Conservation (phyloP, 495 filamentous ascomycete genomes). For the Hypoxylon cercidicola region DNA sequence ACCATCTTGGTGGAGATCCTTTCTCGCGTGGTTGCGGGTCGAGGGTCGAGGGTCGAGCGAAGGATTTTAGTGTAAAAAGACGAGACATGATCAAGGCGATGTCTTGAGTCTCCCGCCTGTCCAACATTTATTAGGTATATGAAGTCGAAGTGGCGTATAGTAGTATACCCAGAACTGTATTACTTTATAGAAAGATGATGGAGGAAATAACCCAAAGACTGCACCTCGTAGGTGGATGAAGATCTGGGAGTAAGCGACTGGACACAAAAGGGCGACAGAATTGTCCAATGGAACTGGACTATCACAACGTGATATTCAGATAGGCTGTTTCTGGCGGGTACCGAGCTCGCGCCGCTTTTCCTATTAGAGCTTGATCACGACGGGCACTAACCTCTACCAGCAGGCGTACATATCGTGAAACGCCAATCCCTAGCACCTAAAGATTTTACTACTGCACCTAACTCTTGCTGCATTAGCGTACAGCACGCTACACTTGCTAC, state of each 20-base stretch:
- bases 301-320: constrained; percentile 21
- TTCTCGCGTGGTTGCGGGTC: constrained; percentile 39
- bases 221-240: too few species aligned
- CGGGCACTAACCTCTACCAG: constrained; percentile 38
- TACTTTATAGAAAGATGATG: too few species aligned
- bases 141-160: not conserved
- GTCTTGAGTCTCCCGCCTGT: too few species aligned
- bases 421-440: constrained; percentile 21
- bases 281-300: constrained; percentile 33
- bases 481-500: constrained; percentile 2
- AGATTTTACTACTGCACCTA: constrained; percentile 6
- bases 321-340: constrained; percentile 15
- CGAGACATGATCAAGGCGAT: not conserved
- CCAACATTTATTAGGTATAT: too few species aligned
- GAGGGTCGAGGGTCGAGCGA: constrained; percentile 33
- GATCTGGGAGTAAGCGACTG: constrained; percentile 12
- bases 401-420: constrained; percentile 41
- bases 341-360: constrained; percentile 9
- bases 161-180: too few species aligned
- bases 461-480: constrained; percentile 17
- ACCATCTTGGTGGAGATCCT: constrained; percentile 27
- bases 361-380: constrained; percentile 23
- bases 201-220: not conserved
- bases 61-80: constrained; percentile 14
- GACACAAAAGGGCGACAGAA: constrained; percentile 23